Percentiles rank a stretch among this genome's conserved stretches.
Evolutionary conservation across 805 yeast species (phyloP).

Genomic region (Danielia oregonensis): DNA sequence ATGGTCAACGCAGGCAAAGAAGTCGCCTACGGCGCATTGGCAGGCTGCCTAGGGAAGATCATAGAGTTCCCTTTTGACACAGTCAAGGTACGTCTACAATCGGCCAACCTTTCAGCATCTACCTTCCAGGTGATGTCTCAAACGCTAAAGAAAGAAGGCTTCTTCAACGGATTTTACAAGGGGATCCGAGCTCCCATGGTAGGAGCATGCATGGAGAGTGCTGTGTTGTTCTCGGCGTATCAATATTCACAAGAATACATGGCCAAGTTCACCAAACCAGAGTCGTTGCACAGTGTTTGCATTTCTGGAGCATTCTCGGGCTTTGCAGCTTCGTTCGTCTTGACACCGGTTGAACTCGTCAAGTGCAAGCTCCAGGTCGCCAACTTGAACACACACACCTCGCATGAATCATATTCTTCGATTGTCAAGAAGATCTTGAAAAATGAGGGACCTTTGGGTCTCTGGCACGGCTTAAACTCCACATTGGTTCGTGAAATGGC

Average conservation of each 20-base stretch:
- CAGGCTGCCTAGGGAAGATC: constrained; percentile 82
- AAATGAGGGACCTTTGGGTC: constrained; percentile 60
- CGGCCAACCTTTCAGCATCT: constrained; percentile 40
- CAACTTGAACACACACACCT: constrained; percentile 18
- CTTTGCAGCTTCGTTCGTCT: constrained; percentile 70
- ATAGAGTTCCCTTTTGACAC: constrained; percentile 94
- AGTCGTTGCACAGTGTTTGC: constrained; percentile 23
- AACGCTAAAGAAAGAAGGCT: constrained; percentile 67
- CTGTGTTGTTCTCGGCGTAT: constrained; percentile 70
- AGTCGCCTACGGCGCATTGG: constrained; percentile 47
- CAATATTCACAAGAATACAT: constrained; percentile 26
- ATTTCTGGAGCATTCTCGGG: constrained; percentile 82
- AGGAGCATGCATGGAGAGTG: constrained; percentile 90
- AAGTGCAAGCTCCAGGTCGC: constrained; percentile 84
- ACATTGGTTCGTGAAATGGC: constrained; percentile 80
- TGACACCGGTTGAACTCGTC: constrained; percentile 89
- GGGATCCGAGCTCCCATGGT: constrained; percentile 79
- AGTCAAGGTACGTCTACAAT: constrained; percentile 80
- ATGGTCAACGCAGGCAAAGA: constrained; percentile 31
- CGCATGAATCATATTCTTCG: constrained; percentile 29
- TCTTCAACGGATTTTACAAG: constrained; percentile 66
- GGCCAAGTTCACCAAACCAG: constrained; percentile 3
- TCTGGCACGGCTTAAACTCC: constrained; percentile 85
- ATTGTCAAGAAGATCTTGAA: constrained; percentile 36
- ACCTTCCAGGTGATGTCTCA: constrained; percentile 63